A percentile compares a stretch with the other conserved stretches of the same genome.
Evolutionary conservation across 1,284 basidiomycete genomes (phyloP).

Genomic region (Microstroma glucosiphilum): DNA sequence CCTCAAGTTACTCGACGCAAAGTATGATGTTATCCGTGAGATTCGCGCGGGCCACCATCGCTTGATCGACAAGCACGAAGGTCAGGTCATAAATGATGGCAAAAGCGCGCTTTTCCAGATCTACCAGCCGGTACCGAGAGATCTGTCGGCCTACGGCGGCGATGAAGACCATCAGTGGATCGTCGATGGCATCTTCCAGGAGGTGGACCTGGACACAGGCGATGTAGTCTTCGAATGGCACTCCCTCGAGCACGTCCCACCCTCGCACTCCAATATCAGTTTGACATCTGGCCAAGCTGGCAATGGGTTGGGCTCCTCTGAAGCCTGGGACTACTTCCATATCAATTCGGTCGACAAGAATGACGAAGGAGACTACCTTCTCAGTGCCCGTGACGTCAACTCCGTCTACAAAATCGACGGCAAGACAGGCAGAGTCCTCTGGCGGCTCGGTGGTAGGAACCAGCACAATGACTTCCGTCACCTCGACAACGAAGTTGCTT

Average conservation of each 20-base stretch:
- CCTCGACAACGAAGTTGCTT: too few species aligned
- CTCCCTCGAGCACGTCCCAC: slow-evolving; percentile 18
- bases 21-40: too few species aligned
- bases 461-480: too few species aligned
- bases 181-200: slow-evolving; percentile 37
- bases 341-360: slow-evolving; percentile 47
- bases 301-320: slow-evolving; percentile 2
- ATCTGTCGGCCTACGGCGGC: slow-evolving; percentile 26
- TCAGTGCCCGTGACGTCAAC: too few species aligned
- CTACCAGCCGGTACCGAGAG: slow-evolving; percentile 29
- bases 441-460: too few species aligned
- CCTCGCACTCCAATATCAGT: slow-evolving; percentile 18
- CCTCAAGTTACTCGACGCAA: too few species aligned
- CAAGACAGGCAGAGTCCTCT: too few species aligned
- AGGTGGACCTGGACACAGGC: slow-evolving; percentile 45
- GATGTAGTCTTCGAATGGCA: slow-evolving; percentile 24
- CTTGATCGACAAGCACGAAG: slow-evolving; percentile 17
- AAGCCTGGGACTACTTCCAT: slow-evolving; percentile 11
- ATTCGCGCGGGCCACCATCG: slow-evolving; percentile 14
- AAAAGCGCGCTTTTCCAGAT: slow-evolving; percentile 43
- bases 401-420: too few species aligned
- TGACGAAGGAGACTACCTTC: too few species aligned
- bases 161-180: slow-evolving; percentile 33
- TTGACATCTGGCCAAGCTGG: slow-evolving; percentile 8
- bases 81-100: slow-evolving; percentile 37